phyloP scores from a whole-genome alignment of 2,329 filamentous ascomycete genomes.

The Aureobasidium melanogenum region DNA sequence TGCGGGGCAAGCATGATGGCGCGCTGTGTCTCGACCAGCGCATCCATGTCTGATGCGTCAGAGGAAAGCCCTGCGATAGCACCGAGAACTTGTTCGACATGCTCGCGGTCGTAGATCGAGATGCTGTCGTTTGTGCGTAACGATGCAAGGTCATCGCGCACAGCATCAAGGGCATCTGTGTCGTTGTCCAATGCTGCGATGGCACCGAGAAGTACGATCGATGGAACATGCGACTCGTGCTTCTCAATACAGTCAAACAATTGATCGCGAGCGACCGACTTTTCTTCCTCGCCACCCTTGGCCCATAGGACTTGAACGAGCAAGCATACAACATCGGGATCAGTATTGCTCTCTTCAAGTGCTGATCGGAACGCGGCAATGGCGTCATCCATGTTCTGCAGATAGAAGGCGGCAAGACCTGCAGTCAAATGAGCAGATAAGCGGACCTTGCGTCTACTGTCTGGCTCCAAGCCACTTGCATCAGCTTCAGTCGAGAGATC shows the following conservation, averaged over 20 bases:
- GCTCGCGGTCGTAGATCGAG: constrained; percentile 53
- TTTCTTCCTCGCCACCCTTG: constrained; percentile 65
- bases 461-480: constrained; percentile 51
- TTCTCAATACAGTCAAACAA: constrained; percentile 73
- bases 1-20: constrained; percentile 76
- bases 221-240: constrained; percentile 65
- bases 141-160: constrained; percentile 64
- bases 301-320: constrained; percentile 92
- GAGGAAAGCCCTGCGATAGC: constrained; percentile 53
- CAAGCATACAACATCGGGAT: constrained; percentile 78
- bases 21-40: constrained; percentile 50
- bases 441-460: constrained; percentile 60
- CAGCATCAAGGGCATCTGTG: constrained; percentile 68
- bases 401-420: constrained; percentile 73
- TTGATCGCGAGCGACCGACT: constrained; percentile 65
- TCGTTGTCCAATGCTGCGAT: constrained; percentile 78
- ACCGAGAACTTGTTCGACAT: constrained; percentile 66
- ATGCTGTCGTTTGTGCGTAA: constrained; percentile 61
- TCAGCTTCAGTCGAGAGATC: constrained; percentile 67
- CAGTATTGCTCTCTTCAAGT: constrained; percentile 63
- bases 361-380: constrained; percentile 74
- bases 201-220: constrained; percentile 71
- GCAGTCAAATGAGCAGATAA: constrained; percentile 80
- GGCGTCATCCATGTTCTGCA: constrained; percentile 55
- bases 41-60: constrained; percentile 33